These are phyloP conservation scores for Ceratocystiopsis sp. DNA, from an alignment of 2,329 filamentous ascomycete genomes.

Conservation along the genomic window DNA sequence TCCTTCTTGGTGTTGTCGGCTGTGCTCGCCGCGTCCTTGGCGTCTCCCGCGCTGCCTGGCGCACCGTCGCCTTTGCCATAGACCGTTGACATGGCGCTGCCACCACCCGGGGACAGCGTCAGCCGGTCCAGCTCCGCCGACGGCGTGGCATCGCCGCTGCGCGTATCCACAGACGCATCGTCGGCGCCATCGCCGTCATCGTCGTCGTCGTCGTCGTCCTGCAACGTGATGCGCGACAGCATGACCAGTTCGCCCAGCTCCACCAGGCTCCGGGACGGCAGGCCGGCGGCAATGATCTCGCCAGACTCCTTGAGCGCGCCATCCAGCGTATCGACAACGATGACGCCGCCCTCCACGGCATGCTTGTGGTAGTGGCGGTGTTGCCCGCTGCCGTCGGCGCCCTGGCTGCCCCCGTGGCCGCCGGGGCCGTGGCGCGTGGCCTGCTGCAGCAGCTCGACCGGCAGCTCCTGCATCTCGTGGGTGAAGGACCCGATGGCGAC, in stretches of 20 bases:
- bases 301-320: slow-evolving; percentile 71
- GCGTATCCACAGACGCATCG: slow-evolving; percentile 1
- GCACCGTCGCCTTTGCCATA: not conserved
- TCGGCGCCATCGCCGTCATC: slow-evolving; percentile 19
- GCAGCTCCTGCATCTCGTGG: slow-evolving; percentile 65
- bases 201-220: slow-evolving; percentile 20
- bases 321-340: slow-evolving; percentile 62
- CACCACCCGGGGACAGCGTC: slow-evolving; percentile 1
- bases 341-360: slow-evolving; percentile 43
- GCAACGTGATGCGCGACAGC: slow-evolving; percentile 30
- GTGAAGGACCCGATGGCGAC: slow-evolving; percentile 55
- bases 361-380: slow-evolving; percentile 52
- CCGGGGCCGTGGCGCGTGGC: slow-evolving; percentile 28
- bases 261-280: slow-evolving; percentile 60
- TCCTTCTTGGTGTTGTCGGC: not conserved
- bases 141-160: not conserved
- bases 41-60: not conserved
- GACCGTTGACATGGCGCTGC: slow-evolving; percentile 5
- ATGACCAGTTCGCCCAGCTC: slow-evolving; percentile 75
- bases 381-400: slow-evolving; percentile 10
- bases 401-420: slow-evolving; percentile 10
- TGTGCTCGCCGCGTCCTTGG: no score
- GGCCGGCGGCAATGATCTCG: slow-evolving; percentile 63
- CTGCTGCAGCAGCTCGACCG: slow-evolving; percentile 55
- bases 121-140: slow-evolving; percentile 6